phyloP scores from a whole-genome alignment of 2,329 filamentous ascomycete genomes.

The Plenodomus biglobosus region DNA sequence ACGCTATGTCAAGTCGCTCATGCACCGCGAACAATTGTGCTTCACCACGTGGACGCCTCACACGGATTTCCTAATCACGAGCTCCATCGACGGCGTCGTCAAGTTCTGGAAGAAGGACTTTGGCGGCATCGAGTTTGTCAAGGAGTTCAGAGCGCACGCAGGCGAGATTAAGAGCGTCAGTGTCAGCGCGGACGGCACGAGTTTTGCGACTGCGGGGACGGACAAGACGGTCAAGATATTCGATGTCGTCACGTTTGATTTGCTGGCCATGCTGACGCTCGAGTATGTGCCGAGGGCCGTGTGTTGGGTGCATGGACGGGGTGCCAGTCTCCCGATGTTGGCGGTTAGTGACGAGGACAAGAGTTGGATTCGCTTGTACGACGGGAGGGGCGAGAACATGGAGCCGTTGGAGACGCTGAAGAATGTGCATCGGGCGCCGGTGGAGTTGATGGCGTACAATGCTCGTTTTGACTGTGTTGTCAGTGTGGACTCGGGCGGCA shows the following conservation, averaged over 20 bases:
- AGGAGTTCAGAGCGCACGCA: conserved; percentile 90
- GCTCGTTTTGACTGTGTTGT: conserved; percentile 85
- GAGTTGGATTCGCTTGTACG: conserved; percentile 77
- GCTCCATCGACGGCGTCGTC: conserved; percentile 90
- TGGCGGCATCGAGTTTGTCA: conserved; percentile 93
- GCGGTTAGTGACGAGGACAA: conserved; percentile 78
- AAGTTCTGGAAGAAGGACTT: conserved; percentile 99
- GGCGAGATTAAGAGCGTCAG: conserved; percentile 83
- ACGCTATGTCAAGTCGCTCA: conserved; percentile 92
- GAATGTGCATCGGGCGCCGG: conserved; percentile 76
- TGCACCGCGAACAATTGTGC: conserved; percentile 94
- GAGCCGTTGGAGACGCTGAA: conserved; percentile 75
- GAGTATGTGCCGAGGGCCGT: conserved; percentile 74
- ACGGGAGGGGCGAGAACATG: conserved; percentile 80
- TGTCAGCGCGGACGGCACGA: conserved; percentile 85
- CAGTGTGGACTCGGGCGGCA: conserved; percentile 84
- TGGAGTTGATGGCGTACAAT: conserved; percentile 88
- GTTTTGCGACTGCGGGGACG: conserved; percentile 83
- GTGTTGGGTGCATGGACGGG: conserved; percentile 86
- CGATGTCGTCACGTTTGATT: conserved; percentile 75
- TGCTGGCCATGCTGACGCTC: conserved; percentile 67
- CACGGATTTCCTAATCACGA: conserved; percentile 94
- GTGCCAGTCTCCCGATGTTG: conserved; percentile 82
- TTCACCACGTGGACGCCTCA: conserved; percentile 86
- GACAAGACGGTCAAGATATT: conserved; percentile 81